Conservation (phyloP, 441 rosid genomes). For the Erodium chrysanthum region DNA sequence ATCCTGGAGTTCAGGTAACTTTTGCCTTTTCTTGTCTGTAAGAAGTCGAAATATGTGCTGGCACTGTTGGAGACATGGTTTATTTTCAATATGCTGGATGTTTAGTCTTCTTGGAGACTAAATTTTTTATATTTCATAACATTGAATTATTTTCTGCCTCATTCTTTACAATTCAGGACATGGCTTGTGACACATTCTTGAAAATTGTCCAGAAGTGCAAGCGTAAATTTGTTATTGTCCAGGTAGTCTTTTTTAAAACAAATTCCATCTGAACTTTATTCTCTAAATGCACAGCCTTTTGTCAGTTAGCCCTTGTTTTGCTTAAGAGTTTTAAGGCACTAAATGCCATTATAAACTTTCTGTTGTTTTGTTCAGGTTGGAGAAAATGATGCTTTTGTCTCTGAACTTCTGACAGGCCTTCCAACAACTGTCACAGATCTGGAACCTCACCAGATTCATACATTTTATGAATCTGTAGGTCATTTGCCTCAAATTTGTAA, state of each 20-base stretch:
- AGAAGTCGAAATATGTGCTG: neutral
- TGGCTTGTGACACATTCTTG: conserved; percentile 99
- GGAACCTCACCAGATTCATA: conserved; percentile 98
- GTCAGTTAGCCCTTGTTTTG: neutral
- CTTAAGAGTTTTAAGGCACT: neutral
- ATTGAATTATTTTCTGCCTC: neutral
- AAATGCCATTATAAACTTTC: neutral
- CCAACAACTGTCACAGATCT: conserved; percentile 89
- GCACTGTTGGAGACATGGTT: neutral
- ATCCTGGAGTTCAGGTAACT: conserved; percentile 98
- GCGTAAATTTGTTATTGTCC: conserved; percentile 89
- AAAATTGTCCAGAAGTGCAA: conserved; percentile 99
- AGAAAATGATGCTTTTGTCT: conserved; percentile 93
- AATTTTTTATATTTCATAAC: neutral
- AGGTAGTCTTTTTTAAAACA: conserved; percentile 35
- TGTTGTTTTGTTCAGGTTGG: conserved; percentile 60
- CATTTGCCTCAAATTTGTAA: conserved; percentile 2
- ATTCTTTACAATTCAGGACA: conserved; percentile 50
- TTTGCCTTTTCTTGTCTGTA: neutral
- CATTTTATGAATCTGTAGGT: conserved; percentile 93
- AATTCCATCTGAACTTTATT: neutral
- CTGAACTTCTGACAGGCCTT: conserved; percentile 92
- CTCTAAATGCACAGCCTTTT: neutral
- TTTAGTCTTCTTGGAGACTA: neutral
- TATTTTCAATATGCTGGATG: neutral